phyloP scores from a whole-genome alignment of 345 rosid species.

The Camelina hispida region DNA sequence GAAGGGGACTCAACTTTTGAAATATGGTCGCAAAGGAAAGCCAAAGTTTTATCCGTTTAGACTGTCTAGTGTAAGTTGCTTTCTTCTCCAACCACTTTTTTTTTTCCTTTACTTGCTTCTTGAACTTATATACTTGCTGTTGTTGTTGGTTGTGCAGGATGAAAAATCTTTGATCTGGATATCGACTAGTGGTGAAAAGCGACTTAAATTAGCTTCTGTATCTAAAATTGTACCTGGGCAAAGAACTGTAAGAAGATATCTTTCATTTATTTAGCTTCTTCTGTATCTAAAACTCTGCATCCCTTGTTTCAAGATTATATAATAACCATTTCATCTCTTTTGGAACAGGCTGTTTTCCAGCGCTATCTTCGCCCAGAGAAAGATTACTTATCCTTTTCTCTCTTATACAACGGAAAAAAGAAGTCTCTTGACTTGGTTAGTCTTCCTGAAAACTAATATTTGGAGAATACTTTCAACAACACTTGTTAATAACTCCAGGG shows the following conservation, averaged over 20 bases:
- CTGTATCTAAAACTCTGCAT: not conserved
- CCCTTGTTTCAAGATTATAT: slow-evolving; percentile 1
- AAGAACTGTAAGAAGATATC: slow-evolving; percentile 89
- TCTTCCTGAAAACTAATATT: slow-evolving; percentile 31
- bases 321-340: slow-evolving; percentile 24
- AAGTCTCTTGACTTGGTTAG: slow-evolving; percentile 97
- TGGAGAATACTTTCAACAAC: slow-evolving; percentile 12
- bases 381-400: slow-evolving; percentile 91
- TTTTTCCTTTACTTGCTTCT: slow-evolving; percentile 4
- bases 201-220: slow-evolving; percentile 77
- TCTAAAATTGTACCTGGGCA: slow-evolving; percentile 95
- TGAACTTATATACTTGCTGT: not conserved
- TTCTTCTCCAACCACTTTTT: not conserved
- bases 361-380: slow-evolving; percentile 83
- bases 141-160: slow-evolving; percentile 58
- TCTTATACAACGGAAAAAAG: slow-evolving; percentile 81
- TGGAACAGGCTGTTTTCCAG: slow-evolving; percentile 79
- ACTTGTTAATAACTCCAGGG: slow-evolving; percentile 31
- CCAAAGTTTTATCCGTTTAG: slow-evolving; percentile 91
- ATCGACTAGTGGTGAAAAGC: slow-evolving; percentile 81
- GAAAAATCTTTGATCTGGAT: slow-evolving; percentile 90
- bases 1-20: slow-evolving; percentile 90
- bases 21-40: slow-evolving; percentile 94
- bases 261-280: slow-evolving; percentile 18
- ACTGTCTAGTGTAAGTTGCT: slow-evolving; percentile 81